Evolutionary conservation across 768 basidiomycete genomes (phyloP).

Genomic region (Clitopilus passeckerianus): DNA sequence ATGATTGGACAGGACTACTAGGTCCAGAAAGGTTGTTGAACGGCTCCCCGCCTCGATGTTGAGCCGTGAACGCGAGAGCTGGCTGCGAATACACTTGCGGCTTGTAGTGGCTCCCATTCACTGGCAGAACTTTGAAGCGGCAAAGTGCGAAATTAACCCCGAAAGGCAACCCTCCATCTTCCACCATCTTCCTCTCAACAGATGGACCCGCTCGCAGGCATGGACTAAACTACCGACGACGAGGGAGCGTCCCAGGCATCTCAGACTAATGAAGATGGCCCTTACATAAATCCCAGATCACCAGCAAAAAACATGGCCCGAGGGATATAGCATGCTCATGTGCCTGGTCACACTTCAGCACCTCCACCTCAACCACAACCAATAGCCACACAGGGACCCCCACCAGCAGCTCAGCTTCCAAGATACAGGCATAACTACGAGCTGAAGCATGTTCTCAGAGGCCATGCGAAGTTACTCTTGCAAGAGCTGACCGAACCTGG

Average conservation of each 20-base stretch:
- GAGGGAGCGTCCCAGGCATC: conserved; percentile 77
- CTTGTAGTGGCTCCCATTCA: no score
- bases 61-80: no score
- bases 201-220: conserved; percentile 41
- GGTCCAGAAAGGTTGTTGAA: no score
- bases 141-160: not conserved
- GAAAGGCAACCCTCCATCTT: not conserved
- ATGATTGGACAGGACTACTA: no score
- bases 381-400: conserved; percentile 23
- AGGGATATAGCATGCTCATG: not conserved
- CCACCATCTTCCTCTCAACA: not conserved
- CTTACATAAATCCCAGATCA: conserved; percentile 65
- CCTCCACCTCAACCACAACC: conserved; percentile 28
- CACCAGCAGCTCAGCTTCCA: conserved; percentile 26
- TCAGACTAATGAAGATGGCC: conserved; percentile 84
- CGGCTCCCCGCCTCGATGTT: no score
- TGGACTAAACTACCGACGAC: conserved; percentile 50
- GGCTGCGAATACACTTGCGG: no score
- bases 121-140: no score
- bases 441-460: conserved; percentile 60
- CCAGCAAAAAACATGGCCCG: conserved; percentile 24
- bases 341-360: conserved; percentile 8
- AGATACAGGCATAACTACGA: conserved; percentile 63
- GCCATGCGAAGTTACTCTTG: conserved; percentile 81
- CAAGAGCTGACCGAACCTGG: no score